Conservation (phyloP, 2,329 filamentous ascomycete genomes). For the Colletotrichum sp. region DNA sequence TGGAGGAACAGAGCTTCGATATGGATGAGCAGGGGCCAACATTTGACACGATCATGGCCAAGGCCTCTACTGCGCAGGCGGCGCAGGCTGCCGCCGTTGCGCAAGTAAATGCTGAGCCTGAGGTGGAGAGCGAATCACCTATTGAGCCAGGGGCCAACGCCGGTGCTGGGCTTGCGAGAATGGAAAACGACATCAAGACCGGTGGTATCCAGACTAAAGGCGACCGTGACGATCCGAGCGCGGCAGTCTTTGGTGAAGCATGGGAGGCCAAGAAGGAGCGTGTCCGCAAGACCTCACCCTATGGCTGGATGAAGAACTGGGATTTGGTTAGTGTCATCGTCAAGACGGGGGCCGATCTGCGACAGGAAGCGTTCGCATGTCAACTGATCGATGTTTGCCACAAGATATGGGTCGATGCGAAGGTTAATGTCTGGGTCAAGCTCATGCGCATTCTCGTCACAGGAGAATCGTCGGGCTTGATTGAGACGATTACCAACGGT, state of each 20-base stretch:
- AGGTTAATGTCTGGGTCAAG: conserved; percentile 84
- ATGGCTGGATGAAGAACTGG: conserved; percentile 91
- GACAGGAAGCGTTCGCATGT: conserved; percentile 86
- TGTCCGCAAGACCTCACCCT: conserved; percentile 81
- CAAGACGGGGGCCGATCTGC: conserved; percentile 82
- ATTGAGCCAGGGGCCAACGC: conserved; percentile 63
- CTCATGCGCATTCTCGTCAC: conserved; percentile 87
- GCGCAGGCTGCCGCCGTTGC: conserved; percentile 50
- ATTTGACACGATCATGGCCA: conserved; percentile 83
- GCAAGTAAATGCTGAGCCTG: conserved; percentile 42
- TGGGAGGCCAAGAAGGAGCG: conserved; percentile 86
- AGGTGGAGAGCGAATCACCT: conserved; percentile 60
- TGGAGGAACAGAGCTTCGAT: conserved; percentile 86
- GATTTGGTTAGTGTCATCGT: conserved; percentile 86
- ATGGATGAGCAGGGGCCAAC: conserved; percentile 72
- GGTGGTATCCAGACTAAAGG: conserved; percentile 81
- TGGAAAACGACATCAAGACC: conserved; percentile 90
- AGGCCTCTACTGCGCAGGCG: conserved; percentile 60
- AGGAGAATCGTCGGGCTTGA: conserved; percentile 81
- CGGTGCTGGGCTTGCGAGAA: conserved; percentile 77
- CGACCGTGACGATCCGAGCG: conserved; percentile 84
- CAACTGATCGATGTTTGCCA: conserved; percentile 83
- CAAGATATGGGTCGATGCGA: conserved; percentile 79
- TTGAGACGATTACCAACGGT: conserved; percentile 88
- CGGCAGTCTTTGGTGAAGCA: conserved; percentile 84